phyloP scores from a whole-genome alignment of 305 asterid genomes.

The Fraxinus xanthoxyloides region DNA sequence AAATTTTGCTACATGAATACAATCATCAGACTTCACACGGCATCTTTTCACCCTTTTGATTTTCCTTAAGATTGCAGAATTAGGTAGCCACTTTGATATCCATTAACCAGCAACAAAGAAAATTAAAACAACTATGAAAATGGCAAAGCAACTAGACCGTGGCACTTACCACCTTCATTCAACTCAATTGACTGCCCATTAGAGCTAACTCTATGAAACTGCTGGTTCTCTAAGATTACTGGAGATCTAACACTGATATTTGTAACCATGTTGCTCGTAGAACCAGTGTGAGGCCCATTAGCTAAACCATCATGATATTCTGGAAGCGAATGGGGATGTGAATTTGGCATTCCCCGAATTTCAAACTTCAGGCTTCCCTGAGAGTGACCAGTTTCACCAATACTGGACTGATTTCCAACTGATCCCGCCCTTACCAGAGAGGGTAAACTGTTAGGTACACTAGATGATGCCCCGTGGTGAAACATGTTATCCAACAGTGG shows the following conservation, averaged over 20 bases:
- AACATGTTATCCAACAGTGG: constrained; percentile 57
- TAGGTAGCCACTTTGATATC: constrained; percentile 3
- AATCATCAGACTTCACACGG: constrained; percentile 3
- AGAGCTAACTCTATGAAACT: constrained; percentile 55
- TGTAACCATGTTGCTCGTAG: constrained; percentile 64
- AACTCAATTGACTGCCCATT: constrained; percentile 62
- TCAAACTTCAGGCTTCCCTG: constrained; percentile 60
- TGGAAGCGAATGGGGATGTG: constrained; percentile 84
- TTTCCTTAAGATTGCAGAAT: constrained; percentile 1
- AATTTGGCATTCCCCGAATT: constrained; percentile 49
- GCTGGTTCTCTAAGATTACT: constrained; percentile 64
- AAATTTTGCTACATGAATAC: background rate
- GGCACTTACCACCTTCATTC: constrained; percentile 56
- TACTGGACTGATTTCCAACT: constrained; percentile 49
- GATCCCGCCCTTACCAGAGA: constrained; percentile 59
- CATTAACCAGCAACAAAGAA: constrained; percentile 13
- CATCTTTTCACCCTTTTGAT: background rate
- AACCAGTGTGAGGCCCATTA: constrained; percentile 60
- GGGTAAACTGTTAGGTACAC: constrained; percentile 67
- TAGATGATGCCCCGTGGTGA: constrained; percentile 59
- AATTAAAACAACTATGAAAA: constrained; percentile 3
- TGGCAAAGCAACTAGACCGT: background rate
- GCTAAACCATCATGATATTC: constrained; percentile 70
- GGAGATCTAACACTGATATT: constrained; percentile 52
- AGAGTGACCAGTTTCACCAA: constrained; percentile 54